Conservation (phyloP, 495 filamentous ascomycete genomes). For the Friedmanniomyces endolithicus region DNA sequence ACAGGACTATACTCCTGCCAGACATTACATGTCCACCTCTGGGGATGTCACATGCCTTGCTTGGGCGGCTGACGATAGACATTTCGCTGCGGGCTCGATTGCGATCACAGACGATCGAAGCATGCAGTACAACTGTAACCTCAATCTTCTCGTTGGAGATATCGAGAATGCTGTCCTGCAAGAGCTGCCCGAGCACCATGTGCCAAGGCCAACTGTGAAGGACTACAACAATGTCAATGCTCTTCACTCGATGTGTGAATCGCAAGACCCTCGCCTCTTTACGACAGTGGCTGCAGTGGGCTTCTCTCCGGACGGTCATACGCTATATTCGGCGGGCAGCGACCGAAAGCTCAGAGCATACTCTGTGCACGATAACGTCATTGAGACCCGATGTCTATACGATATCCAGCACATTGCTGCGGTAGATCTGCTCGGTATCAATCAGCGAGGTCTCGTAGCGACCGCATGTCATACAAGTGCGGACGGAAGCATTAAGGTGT, state of each 20-base stretch:
- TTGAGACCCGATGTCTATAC: slow-evolving; percentile 30
- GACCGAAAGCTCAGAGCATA: slow-evolving; percentile 72
- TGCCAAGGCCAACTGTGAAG: slow-evolving; percentile 38
- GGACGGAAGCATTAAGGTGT: slow-evolving; percentile 10
- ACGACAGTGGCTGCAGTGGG: slow-evolving; percentile 65
- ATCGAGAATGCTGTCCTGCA: slow-evolving; percentile 38
- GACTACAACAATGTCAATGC: slow-evolving; percentile 32
- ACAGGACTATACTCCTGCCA: slow-evolving; percentile 21
- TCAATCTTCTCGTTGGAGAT: slow-evolving; percentile 69
- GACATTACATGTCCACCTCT: slow-evolving; percentile 31
- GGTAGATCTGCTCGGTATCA: slow-evolving; percentile 57
- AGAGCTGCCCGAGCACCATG: slow-evolving; percentile 60
- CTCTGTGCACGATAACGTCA: slow-evolving; percentile 35
- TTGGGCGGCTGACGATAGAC: slow-evolving; percentile 40
- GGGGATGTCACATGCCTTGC: slow-evolving; percentile 47
- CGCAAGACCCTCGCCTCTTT: slow-evolving; percentile 58
- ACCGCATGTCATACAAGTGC: slow-evolving; percentile 33
- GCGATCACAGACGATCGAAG: slow-evolving; percentile 62
- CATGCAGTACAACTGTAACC: slow-evolving; percentile 71
- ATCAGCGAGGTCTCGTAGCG: slow-evolving; percentile 33
- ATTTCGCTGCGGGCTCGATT: slow-evolving; percentile 49
- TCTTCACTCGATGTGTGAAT: slow-evolving; percentile 44
- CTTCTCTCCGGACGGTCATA: slow-evolving; percentile 46
- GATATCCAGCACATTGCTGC: slow-evolving; percentile 52
- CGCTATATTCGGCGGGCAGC: slow-evolving; percentile 66